Evolutionary conservation across 257 asterid species (phyloP), one percentile per base, ranked within the genome.

Genomic region (Fraxinus pennsylvanica): DNA sequence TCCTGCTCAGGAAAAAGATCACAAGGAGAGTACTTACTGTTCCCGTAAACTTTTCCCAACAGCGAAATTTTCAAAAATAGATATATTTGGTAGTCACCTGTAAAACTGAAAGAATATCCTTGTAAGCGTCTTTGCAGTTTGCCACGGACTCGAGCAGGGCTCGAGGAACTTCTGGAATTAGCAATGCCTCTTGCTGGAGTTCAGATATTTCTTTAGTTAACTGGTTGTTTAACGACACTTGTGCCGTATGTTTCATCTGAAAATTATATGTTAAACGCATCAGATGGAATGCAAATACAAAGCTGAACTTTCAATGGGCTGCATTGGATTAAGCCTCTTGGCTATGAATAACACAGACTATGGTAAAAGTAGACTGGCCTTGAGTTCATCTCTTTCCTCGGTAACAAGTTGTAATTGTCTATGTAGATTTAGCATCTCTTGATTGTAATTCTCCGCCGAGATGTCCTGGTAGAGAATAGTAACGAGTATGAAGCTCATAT

Each of bases 371-470:
- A 74, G 63, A 69, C 93, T 74, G 76, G 92, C 99, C 99, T 88
- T 88, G 77, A 92, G 85, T 67, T 85, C 89, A 81, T 96, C 95
- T 81, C 97, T 92, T 85, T 93, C 99, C 80, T 92, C 91, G 1
- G 66, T 84, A 54, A 91, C 83, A 72, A 84, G 76, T 78, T 89
- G 83, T 69, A 96, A 81, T 85, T 92, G 96, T 68, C 83, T 87
- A 9, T 52, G 94, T 73, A 96, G 89, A 84, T 83, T 87, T 83
- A 90, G 85, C 25, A 85, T 80, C 89, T 96, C 97, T 85, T 80
- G 89, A 78, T 78, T 89, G 85, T 65, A 39, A 83, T 82, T 89
- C 79, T 88, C 94, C 83, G 73, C 52, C 19, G 94, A 86, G 73
- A 57, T 71, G 68, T 86, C 96, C 99, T 95, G 89, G 21, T 41